Evolutionary conservation across 164 flowering plant genomes (phyloP).

Genomic region (Litsea cubeba): DNA sequence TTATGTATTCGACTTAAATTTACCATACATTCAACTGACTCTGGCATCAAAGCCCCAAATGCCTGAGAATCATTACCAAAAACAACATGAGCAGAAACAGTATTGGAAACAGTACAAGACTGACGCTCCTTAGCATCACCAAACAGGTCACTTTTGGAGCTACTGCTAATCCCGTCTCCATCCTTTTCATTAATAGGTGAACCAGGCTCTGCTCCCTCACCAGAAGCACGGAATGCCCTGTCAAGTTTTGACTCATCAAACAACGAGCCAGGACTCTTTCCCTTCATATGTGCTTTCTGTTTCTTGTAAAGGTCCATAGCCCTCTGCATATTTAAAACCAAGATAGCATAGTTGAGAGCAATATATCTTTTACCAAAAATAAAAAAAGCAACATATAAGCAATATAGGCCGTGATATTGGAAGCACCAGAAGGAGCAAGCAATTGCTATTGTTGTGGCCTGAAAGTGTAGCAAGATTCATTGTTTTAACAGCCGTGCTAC

Average conservation of each 20-base stretch:
- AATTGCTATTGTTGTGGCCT: too few species aligned
- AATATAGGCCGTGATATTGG: background rate
- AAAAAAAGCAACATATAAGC: background rate
- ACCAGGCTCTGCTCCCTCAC: background rate
- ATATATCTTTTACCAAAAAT: background rate
- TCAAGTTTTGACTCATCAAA: slow-evolving; percentile 8
- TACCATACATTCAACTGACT: slow-evolving; percentile 57
- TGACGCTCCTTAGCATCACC: background rate
- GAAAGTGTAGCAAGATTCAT: too few species aligned
- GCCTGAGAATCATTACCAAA: slow-evolving; percentile 32
- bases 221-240: background rate
- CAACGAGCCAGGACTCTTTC: background rate
- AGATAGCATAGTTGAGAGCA: background rate
- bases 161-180: background rate
- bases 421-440: too few species aligned
- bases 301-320: slow-evolving; percentile 66
- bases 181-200: background rate
- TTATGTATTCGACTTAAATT: slow-evolving; percentile 86
- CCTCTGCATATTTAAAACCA: slow-evolving; percentile 38
- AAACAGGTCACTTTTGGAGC: slow-evolving; percentile 4
- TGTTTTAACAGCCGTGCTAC: too few species aligned
- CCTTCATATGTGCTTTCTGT: slow-evolving; percentile 29
- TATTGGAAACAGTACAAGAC: background rate
- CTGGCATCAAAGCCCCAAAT: slow-evolving; percentile 51
- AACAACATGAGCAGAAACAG: slow-evolving; percentile 24